Base-by-base conservation (phyloP, 202 grass and related monocot genomes). In the Setaria viridis region DNA sequence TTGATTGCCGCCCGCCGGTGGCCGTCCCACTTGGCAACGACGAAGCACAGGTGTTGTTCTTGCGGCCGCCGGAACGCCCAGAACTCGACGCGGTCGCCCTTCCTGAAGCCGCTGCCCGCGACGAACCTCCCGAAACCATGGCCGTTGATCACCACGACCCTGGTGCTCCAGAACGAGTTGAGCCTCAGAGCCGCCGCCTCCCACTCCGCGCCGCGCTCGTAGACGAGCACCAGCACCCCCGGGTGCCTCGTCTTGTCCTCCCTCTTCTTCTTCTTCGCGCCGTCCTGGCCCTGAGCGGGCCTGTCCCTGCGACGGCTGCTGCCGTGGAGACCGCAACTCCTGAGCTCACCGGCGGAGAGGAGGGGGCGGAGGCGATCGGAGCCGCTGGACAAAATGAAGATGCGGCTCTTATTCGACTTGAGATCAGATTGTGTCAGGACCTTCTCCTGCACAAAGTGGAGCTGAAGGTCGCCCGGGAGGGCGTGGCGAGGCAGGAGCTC, bases 371-470 rank as follows among this genome's bases (percentile, higher is more conserved):
- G 55, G 39, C 55, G 39, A 0, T 29, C 14, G 39, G 19, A 49
- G 4, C 37, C 72, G 14, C 0, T 0, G 10, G 25, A 14, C 25
- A 1, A 9, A 29, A 84, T 1, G 46, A 76, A 47, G 34, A 76
- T n/a, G 46, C 83, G 74, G 39, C 2, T 33, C 29, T 85, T 63
- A 8, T 30, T 2, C 50, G 49, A 10, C 7, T 21, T 25, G 17
- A 85, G 0, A 42, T 78, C 74, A 3, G 83, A 85, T 2, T 0
- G 5, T 3, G 12, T 17, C 64, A 78, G 1, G 29, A 48, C 17
- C 74, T 85, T 85, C 74, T 60, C 51, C 49, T 66, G 51, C 39
- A 85, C 65, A 53, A 78, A 85, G 74, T 69, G 41, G 39, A 78
- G 74, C 29, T 4, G 11, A 7, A 50, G 17, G 64, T 78, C 51